Evolutionary conservation across 1,284 basidiomycete species (phyloP).

Genomic region (Ustilago crameri): DNA sequence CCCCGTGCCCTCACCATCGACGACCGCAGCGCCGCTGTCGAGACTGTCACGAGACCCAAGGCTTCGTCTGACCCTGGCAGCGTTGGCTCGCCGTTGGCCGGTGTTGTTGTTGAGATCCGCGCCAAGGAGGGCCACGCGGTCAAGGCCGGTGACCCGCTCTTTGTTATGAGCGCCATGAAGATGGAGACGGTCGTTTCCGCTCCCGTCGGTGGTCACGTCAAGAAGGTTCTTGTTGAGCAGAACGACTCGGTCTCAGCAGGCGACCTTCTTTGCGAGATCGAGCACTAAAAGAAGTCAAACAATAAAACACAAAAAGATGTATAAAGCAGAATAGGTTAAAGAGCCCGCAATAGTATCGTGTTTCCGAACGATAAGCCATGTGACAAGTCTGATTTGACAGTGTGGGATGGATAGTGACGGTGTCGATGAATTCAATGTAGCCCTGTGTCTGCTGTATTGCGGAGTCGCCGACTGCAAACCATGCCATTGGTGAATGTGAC

Average conservation of each 20-base stretch:
- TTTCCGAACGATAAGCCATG: background rate
- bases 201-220: constrained; percentile 93
- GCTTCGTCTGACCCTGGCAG: constrained; percentile 91
- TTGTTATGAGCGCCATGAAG: constrained; percentile 71
- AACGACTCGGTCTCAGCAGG: constrained; percentile 87
- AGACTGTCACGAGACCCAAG: constrained; percentile 89
- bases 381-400: background rate
- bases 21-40: constrained; percentile 94
- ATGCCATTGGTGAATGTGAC: no score
- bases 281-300: constrained; percentile 22
- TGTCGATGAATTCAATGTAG: no score
- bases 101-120: constrained; percentile 96
- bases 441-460: no score
- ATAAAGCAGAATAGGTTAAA: constrained; percentile 12
- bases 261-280: constrained; percentile 79
- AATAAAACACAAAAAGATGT: constrained; percentile 10
- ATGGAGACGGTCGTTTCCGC: constrained; percentile 93
- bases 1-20: constrained; percentile 75
- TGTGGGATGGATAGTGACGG: no score
- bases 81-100: constrained; percentile 83
- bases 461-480: no score
- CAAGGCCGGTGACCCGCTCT: constrained; percentile 94
- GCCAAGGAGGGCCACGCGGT: constrained; percentile 97
- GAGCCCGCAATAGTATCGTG: background rate
- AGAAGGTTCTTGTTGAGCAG: constrained; percentile 81